Evolutionary conservation across 768 basidiomycete genomes (phyloP), one percentile per base, ranked within the genome.

Genomic region (Auricularia heimuer): DNA sequence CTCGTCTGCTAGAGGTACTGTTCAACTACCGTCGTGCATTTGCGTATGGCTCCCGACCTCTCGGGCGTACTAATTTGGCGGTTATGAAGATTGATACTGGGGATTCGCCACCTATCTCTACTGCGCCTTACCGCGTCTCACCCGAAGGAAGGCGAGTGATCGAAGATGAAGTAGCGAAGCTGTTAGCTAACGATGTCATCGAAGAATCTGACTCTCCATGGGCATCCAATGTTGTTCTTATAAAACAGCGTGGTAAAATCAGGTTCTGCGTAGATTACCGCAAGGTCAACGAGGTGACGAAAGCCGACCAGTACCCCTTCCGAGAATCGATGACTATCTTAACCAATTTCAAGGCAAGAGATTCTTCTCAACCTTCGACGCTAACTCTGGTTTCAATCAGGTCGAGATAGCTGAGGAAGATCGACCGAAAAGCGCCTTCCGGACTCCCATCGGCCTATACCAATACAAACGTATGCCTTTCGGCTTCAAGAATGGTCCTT

Each of bases 381-480:
- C 76, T 0, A 63, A 77, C 0, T 70, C 79, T 0, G 77, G 79
- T 8, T 82, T 80, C 64, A 78, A 0, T 21, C 47, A 51, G 21
- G 16, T 51, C 47, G 47, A 51, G 21, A 51, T 51, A 16, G 47
- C 8, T 7, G 65, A 70, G 0, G 67, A 74, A 10, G 74, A 72
- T n/a, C 65, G 68, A 11, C 71, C 75, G 29, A 75, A 76, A 45
- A 73, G 75, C 0, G 78, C 77, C 0, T 81, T 81, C 62, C 64
- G 75, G 2, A 74, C 74, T 0, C 80, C 79, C 65, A 58, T 67
- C 36, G 80, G 80, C 4, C 68, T 80, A 0, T 77, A 65, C 39
- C 79, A 81, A 65, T 81, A 80, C 67, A 65, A 64, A 35, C 61
- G 76, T 42, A 79, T 81, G 77, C 79, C 78, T 0, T 81, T 81